Conservation (phyloP, 2,329 filamentous ascomycete species). For the Chaetothyriales sp. region DNA sequence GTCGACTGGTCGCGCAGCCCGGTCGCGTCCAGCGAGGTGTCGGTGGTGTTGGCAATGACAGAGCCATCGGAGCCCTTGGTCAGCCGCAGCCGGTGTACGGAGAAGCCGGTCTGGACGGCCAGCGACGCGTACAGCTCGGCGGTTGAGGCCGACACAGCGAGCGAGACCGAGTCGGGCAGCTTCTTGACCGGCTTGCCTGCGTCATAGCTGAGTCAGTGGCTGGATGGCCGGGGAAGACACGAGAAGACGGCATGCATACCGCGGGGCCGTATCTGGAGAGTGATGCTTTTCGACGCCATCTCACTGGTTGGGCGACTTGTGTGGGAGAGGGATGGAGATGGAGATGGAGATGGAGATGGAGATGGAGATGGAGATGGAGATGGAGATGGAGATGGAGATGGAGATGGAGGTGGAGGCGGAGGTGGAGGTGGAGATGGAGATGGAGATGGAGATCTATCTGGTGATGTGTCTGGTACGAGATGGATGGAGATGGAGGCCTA, state of each 20-base stretch:
- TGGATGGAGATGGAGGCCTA: no score
- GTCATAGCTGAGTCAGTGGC: slow-evolving; percentile 5
- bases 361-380: not conserved
- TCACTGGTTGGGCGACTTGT: not conserved
- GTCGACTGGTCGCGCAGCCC: slow-evolving; percentile 46
- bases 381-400: not conserved
- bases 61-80: slow-evolving; percentile 52
- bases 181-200: slow-evolving; percentile 49
- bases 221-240: not conserved
- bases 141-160: slow-evolving; percentile 38
- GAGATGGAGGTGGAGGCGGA: no score
- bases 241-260: slow-evolving; percentile 21
- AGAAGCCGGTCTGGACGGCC: slow-evolving; percentile 40
- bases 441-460: no score
- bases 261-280: slow-evolving; percentile 29
- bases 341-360: not conserved
- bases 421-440: no score
- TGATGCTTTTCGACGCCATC: slow-evolving; percentile 22
- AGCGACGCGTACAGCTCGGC: slow-evolving; percentile 46
- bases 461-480: no score
- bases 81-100: slow-evolving; percentile 47
- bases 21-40: slow-evolving; percentile 39
- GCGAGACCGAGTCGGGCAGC: slow-evolving; percentile 43
- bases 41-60: slow-evolving; percentile 41
- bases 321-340: not conserved